A percentile compares a stretch with the other conserved stretches of the same genome.
These are phyloP conservation scores for Solanum etuberosum DNA, from an alignment of 257 asterid species.

Conservation along the genomic window DNA sequence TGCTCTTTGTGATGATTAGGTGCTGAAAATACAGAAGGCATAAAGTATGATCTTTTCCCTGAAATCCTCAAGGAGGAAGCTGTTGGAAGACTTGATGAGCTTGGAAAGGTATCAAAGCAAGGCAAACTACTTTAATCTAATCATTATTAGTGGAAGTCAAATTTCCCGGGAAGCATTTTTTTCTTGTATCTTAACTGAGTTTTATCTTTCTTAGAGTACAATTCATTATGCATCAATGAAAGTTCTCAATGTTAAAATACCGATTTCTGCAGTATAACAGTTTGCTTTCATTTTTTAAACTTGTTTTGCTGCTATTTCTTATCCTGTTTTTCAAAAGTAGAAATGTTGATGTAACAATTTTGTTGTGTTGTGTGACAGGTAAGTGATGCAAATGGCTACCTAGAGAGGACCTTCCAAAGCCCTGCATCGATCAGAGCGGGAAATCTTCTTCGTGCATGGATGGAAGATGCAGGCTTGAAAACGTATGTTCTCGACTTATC, in stretches of 20 bases:
- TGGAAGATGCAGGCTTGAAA: slow-evolving; percentile 91
- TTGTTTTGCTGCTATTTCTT: neutral
- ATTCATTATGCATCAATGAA: neutral
- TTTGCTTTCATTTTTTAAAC: neutral
- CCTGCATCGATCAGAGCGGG: slow-evolving; percentile 79
- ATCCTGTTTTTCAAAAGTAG: neutral
- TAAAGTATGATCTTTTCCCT: slow-evolving; percentile 24
- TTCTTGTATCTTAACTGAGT: neutral
- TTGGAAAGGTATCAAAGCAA: slow-evolving; percentile 55
- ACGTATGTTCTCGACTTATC: slow-evolving; percentile 38
- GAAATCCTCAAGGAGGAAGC: slow-evolving; percentile 72
- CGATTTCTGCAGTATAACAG: neutral
- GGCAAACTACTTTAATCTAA: neutral
- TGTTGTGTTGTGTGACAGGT: slow-evolving; percentile 33
- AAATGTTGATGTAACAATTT: neutral
- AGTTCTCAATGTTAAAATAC: neutral
- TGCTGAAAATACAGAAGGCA: slow-evolving; percentile 27
- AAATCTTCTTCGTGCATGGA: slow-evolving; percentile 61
- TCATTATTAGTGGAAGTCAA: neutral
- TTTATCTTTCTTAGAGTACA: neutral
- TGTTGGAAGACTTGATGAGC: slow-evolving; percentile 64
- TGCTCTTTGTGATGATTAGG: neutral
- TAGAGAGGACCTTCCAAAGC: slow-evolving; percentile 91
- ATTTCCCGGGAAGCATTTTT: neutral
- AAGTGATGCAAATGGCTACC: slow-evolving; percentile 79